phyloP scores from a whole-genome alignment of 2,329 filamentous ascomycete genomes.

The Pyricularia sp. region DNA sequence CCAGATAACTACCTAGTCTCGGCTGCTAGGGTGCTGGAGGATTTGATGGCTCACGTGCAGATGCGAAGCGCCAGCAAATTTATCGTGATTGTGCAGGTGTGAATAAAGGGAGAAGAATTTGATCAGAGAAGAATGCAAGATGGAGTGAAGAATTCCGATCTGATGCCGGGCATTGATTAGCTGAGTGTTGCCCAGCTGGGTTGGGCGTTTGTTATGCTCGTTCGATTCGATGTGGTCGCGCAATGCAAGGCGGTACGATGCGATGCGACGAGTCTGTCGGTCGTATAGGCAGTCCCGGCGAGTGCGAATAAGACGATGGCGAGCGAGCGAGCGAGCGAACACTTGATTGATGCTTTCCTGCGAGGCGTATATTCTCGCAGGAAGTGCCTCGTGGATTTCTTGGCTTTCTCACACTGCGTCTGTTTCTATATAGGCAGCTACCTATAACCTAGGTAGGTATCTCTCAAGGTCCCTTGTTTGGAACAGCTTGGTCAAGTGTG shows the following conservation, averaged over 20 bases:
- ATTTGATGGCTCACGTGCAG: neutral
- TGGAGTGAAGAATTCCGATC: neutral
- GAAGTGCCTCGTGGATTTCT: neutral
- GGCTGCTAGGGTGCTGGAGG: neutral
- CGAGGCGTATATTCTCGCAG: slow-evolving; percentile 1
- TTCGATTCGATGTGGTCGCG: neutral
- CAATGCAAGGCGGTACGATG: neutral
- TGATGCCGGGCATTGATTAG: neutral
- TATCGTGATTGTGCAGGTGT: neutral
- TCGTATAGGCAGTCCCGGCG: neutral
- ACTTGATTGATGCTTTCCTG: neutral
- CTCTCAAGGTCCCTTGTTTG: neutral
- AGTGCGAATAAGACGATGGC: neutral
- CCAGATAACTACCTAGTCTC: neutral
- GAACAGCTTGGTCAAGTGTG: neutral
- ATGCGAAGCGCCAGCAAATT: neutral
- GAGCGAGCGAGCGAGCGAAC: neutral
- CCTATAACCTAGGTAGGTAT: neutral
- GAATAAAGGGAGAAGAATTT: neutral
- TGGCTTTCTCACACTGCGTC: neutral
- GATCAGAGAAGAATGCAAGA: neutral
- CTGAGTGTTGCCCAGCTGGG: neutral
- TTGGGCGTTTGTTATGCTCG: too few relatives aligned
- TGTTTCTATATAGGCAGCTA: slow-evolving; percentile 1
- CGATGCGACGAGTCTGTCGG: neutral